phyloP scores from a whole-genome alignment of 768 basidiomycete species.

The Boletus bicolor region DNA sequence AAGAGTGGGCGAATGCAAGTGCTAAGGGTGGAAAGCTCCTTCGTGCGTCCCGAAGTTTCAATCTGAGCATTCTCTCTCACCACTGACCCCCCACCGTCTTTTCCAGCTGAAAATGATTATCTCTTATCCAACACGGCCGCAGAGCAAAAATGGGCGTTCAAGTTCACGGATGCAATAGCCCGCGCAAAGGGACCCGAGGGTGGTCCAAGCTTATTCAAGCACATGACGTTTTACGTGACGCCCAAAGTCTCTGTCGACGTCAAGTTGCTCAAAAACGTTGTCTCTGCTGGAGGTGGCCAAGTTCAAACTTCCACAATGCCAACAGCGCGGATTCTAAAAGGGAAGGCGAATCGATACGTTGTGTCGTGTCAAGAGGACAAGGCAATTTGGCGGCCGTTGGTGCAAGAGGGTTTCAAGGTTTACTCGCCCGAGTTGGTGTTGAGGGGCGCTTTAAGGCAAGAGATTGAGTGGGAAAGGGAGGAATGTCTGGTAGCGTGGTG shows the following conservation, averaged over 20 bases:
- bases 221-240: conserved; percentile 74
- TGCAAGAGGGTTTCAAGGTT: conserved; percentile 47
- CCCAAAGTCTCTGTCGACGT: conserved; percentile 55
- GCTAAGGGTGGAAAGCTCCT: conserved; percentile 55
- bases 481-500: conserved; percentile 20
- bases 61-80: neutral
- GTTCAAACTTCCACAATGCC: conserved; percentile 51
- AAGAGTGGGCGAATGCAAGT: conserved; percentile 66
- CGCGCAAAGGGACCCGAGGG: conserved; percentile 48
- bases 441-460: conserved; percentile 59
- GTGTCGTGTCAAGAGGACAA: conserved; percentile 66
- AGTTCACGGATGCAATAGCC: conserved; percentile 54
- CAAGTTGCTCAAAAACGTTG: conserved; percentile 65
- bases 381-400: conserved; percentile 63
- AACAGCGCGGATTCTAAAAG: conserved; percentile 52
- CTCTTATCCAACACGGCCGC: conserved; percentile 54
- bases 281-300: conserved; percentile 68
- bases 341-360: conserved; percentile 50
- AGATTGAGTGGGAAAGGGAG: conserved; percentile 58
- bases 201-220: conserved; percentile 54
- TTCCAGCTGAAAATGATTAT: conserved; percentile 61
- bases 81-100: neutral
- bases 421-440: conserved; percentile 70
- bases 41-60: conserved; percentile 43
- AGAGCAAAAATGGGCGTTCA: conserved; percentile 68